These are phyloP conservation scores for Lanzia echinophila DNA, from an alignment of 2,329 filamentous ascomycete genomes.

Conservation along the genomic window DNA sequence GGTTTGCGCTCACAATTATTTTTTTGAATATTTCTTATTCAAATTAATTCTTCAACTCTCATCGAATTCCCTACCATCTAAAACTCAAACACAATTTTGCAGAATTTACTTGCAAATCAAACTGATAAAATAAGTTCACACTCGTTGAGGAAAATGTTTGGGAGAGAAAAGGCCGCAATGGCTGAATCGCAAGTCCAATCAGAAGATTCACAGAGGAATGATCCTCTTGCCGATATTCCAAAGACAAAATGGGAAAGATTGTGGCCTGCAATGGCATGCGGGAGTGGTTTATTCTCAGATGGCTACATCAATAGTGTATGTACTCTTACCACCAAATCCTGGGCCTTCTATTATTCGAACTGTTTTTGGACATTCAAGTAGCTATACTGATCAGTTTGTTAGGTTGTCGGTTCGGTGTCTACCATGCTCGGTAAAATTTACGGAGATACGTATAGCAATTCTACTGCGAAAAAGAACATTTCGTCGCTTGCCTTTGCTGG, in stretches of 20 bases:
- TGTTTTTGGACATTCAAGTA: background rate
- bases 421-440: constrained; percentile 69
- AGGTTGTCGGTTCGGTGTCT: constrained; percentile 80
- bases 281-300: constrained; percentile 84
- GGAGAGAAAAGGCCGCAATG: constrained; percentile 9
- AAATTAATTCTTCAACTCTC: too few relatives aligned
- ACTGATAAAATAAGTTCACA: too few relatives aligned
- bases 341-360: too few relatives aligned
- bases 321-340: background rate
- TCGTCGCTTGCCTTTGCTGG: constrained; percentile 79
- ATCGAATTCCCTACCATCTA: background rate
- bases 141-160: constrained; percentile 15
- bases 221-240: constrained; percentile 16
- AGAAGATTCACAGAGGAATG: constrained; percentile 7
- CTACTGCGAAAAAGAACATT: constrained; percentile 66
- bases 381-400: background rate
- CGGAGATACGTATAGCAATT: constrained; percentile 58
- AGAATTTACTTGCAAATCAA: too few relatives aligned
- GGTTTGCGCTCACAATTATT: background rate
- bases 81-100: too few relatives aligned
- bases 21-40: background rate
- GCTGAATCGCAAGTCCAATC: constrained; percentile 5
- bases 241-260: constrained; percentile 25
- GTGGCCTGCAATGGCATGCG: constrained; percentile 72
- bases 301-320: constrained; percentile 83